Evolutionary conservation across 306 rosid species (phyloP), one percentile per base, ranked within the genome.

Genomic region (Malus sylvestris): DNA sequence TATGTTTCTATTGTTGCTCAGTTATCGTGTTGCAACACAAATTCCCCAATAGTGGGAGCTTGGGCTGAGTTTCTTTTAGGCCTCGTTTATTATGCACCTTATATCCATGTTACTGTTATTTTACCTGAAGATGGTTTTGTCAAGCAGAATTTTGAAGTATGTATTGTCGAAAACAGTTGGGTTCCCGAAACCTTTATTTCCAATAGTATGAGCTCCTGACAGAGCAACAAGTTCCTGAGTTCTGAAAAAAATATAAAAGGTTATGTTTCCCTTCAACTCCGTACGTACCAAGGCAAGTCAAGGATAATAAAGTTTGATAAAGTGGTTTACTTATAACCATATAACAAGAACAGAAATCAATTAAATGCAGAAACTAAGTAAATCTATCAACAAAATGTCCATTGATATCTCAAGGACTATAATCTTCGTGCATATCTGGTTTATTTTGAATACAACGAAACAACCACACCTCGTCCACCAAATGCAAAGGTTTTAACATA

Each of bases 171-270:
- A 95, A 67, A 89, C 84, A 55, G 76, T 79, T 40, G 99, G 91
- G 74, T 82, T 86, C 85, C 97, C 97, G 72, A 95, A 95, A 77
- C 96, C 99, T 89, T 92, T 95, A 74, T 85, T 88, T 77, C 99
- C 99, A 72, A 92, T 76, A 51, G 99, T 95, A 82, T 95, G 97
- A 71, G 97, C 99, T 85, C 97, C 99, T 49, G 97, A 90, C 49
- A 95, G 89, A 74, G 96, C 99, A 71, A 92, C 97, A 40, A 95
- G 93, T 74, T 95, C 97, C 67, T 85, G 91, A 55, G 96, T 88
- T 85, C 99, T 95, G 87, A 76, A 76, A 80, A 77, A 72, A 80
- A 67, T 8, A 1, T 57, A 29, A 70, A 66, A 68, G 75, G 69
- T 77, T 70, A 77, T 59, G 29, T 4, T 53, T 25, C 40, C 25